phyloP scores from a whole-genome alignment of 2,329 filamentous ascomycete genomes.

The Plenodomus lindquistii region DNA sequence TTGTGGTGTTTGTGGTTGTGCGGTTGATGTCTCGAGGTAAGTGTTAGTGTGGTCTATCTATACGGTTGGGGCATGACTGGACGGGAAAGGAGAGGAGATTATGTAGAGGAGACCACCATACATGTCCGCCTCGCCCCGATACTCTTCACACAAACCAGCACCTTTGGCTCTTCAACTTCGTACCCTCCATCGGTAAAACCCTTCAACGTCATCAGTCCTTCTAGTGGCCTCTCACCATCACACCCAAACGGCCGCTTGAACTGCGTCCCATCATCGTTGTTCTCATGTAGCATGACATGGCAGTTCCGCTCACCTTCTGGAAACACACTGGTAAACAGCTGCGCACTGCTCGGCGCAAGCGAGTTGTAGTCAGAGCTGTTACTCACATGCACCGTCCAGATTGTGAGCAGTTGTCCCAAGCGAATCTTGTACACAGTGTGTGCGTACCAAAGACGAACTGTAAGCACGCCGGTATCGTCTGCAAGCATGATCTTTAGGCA shows the following conservation, averaged over 20 bases:
- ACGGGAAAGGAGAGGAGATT: not conserved
- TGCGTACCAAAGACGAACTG: conserved; percentile 59
- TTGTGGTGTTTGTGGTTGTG: conserved; percentile 47
- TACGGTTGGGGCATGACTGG: not conserved
- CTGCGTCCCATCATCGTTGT: conserved; percentile 48
- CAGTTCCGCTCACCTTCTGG: conserved; percentile 59
- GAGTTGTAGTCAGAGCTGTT: conserved; percentile 48
- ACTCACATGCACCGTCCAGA: conserved; percentile 63
- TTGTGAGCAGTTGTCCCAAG: conserved; percentile 58
- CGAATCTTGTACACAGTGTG: conserved; percentile 48
- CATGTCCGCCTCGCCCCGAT: conserved; percentile 57
- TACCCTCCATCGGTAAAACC: conserved; percentile 59
- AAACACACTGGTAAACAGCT: conserved; percentile 60
- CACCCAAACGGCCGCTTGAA: conserved; percentile 55
- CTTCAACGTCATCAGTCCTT: conserved; percentile 60
- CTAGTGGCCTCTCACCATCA: conserved; percentile 41
- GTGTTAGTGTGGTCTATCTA: not conserved
- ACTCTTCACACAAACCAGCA: conserved; percentile 63
- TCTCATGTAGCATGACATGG: conserved; percentile 59
- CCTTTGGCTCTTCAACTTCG: conserved; percentile 55
- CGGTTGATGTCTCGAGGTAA: conserved; percentile 51
- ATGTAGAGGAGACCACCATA: conserved; percentile 21
- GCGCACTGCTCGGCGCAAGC: conserved; percentile 50
- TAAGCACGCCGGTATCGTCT: conserved; percentile 59
- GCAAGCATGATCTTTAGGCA: conserved; percentile 60